phyloP scores from a whole-genome alignment of 164 flowering plant genomes.

The Piper betle region DNA sequence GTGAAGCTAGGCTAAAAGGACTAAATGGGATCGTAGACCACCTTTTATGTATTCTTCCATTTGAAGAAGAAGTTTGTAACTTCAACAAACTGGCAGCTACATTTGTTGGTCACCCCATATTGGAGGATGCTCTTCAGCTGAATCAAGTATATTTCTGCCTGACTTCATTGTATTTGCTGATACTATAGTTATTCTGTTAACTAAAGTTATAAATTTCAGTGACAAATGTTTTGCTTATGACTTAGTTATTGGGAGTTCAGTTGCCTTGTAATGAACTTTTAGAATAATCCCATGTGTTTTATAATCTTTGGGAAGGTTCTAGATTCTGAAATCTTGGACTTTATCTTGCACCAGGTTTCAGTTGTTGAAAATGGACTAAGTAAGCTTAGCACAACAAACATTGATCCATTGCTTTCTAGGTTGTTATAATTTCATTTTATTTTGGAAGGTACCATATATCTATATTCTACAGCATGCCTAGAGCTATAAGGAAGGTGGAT shows the following conservation, averaged over 20 bases:
- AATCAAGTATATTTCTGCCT: slow-evolving; percentile 25
- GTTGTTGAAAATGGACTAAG: background rate
- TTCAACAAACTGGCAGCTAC: slow-evolving; percentile 65
- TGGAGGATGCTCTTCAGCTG: slow-evolving; percentile 58
- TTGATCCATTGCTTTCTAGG: background rate
- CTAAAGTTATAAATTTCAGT: too few relatives aligned
- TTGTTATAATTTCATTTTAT: background rate
- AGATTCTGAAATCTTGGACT: background rate
- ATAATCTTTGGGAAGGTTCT: background rate
- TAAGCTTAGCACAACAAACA: background rate
- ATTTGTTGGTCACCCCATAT: slow-evolving; percentile 88
- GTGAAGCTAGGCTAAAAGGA: slow-evolving; percentile 67
- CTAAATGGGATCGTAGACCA: slow-evolving; percentile 81
- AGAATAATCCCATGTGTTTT: background rate
- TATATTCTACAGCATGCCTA: too few relatives aligned
- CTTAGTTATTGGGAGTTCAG: too few relatives aligned
- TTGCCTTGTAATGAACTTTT: too few relatives aligned
- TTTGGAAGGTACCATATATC: too few relatives aligned
- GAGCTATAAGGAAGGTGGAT: background rate
- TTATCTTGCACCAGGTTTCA: background rate
- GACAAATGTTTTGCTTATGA: too few relatives aligned
- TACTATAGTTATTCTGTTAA: too few relatives aligned
- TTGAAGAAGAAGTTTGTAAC: slow-evolving; percentile 69
- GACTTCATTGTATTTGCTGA: too few relatives aligned
- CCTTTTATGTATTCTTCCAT: slow-evolving; percentile 83